These are phyloP conservation scores for Apophysomyces trapeziformis DNA, from an alignment of 371 early-diverging fungal genomes.

Conservation along the genomic window DNA sequence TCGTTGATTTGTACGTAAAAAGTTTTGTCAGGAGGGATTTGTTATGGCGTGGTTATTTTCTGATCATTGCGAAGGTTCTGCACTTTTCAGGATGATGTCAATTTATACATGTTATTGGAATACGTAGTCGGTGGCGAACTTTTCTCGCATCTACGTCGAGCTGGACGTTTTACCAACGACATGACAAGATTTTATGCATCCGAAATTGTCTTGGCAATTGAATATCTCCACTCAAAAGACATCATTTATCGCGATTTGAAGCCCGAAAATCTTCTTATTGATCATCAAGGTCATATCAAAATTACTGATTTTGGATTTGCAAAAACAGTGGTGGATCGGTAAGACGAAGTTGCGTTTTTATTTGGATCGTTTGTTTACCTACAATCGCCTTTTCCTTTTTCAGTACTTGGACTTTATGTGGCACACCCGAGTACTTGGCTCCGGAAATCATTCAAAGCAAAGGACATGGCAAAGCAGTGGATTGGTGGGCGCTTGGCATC, in stretches of 20 bases:
- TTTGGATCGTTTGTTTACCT: slow-evolving; percentile 24
- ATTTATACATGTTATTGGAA: slow-evolving; percentile 91
- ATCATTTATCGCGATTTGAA: slow-evolving; percentile 93
- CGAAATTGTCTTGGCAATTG: slow-evolving; percentile 70
- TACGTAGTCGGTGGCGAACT: slow-evolving; percentile 92
- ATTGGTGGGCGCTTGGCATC: slow-evolving; percentile 99
- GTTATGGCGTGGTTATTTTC: neutral
- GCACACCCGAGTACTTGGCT: slow-evolving; percentile 98
- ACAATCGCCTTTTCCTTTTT: no score
- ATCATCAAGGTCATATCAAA: slow-evolving; percentile 88
- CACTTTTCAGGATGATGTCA: slow-evolving; percentile 83
- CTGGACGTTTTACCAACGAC: slow-evolving; percentile 83
- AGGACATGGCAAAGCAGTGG: slow-evolving; percentile 96
- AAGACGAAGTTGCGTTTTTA: slow-evolving; percentile 13
- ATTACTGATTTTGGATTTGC: slow-evolving; percentile 98
- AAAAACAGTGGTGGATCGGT: slow-evolving; percentile 54
- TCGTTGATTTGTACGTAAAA: slow-evolving; percentile 82
- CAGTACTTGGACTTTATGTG: slow-evolving; percentile 93
- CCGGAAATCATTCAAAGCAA: slow-evolving; percentile 98
- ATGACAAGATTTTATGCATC: slow-evolving; percentile 78
- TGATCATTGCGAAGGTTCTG: slow-evolving; percentile 32
- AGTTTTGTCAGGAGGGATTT: neutral
- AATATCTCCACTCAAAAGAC: slow-evolving; percentile 84
- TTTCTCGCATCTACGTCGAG: slow-evolving; percentile 86
- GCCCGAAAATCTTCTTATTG: slow-evolving; percentile 87